Conservation (phyloP, 2,329 filamentous ascomycete species). For the Diplodia corticola region DNA sequence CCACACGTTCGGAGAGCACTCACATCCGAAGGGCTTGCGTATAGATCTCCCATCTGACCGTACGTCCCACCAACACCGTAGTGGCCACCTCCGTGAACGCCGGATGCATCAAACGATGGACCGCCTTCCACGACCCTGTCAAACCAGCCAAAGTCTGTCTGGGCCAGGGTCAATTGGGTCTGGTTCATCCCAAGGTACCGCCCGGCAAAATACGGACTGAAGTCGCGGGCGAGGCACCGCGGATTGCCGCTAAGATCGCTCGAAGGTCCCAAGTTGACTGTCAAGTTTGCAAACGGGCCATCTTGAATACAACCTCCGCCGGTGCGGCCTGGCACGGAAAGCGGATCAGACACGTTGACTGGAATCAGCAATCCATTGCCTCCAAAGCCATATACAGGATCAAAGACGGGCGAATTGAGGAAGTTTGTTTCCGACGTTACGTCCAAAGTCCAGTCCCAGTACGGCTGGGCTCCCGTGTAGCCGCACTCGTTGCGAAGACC, state of each 20-base stretch:
- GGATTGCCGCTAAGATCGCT: constrained; percentile 38
- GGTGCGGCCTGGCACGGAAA: not conserved
- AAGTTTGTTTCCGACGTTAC: not conserved
- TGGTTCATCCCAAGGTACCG: constrained; percentile 26
- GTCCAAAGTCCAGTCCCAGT: constrained; percentile 23
- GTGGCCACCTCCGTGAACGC: constrained; percentile 51
- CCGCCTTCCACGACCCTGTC: constrained; percentile 28
- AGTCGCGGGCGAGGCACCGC: constrained; percentile 42
- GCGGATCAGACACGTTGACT: not conserved
- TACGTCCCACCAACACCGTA: constrained; percentile 41
- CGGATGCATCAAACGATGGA: constrained; percentile 35
- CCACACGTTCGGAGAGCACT: constrained; percentile 16
- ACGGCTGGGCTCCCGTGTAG: constrained; percentile 11
- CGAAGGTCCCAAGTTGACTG: constrained; percentile 50
- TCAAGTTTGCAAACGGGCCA: constrained; percentile 53
- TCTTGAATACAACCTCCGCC: constrained; percentile 58
- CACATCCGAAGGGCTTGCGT: constrained; percentile 3
- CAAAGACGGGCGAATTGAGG: constrained; percentile 17
- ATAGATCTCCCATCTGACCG: constrained; percentile 10
- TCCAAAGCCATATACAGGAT: constrained; percentile 20
- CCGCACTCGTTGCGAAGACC: constrained; percentile 12
- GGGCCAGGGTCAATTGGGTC: constrained; percentile 21
- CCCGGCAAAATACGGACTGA: constrained; percentile 28
- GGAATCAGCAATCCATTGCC: constrained; percentile 13
- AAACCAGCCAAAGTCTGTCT: constrained; percentile 24